phyloP scores from a whole-genome alignment of 345 rosid species.

The Lagerstroemia speciosa region DNA sequence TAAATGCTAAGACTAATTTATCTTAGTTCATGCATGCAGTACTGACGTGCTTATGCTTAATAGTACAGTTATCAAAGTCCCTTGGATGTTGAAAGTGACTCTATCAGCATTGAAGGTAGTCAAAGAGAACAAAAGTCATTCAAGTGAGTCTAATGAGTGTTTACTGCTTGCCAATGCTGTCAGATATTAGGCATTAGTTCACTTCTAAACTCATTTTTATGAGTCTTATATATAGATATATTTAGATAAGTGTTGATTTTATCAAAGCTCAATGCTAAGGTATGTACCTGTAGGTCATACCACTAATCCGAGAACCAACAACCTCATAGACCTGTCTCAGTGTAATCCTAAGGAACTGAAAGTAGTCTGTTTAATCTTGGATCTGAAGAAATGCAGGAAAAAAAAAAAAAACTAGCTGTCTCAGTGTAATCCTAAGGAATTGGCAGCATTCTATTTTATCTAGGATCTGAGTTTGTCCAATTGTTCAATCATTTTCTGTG shows the following conservation, averaged over 20 bases:
- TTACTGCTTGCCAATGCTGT: conserved; percentile 7
- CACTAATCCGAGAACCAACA: not conserved
- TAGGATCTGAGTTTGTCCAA: not conserved
- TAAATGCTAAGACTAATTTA: too few species aligned
- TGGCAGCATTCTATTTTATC: not conserved
- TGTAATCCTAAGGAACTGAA: not conserved
- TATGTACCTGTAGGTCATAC: too few species aligned
- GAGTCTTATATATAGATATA: not conserved
- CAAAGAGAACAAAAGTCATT: conserved; percentile 5
- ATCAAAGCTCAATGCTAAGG: not conserved
- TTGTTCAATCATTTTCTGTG: not conserved
- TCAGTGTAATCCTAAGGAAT: not conserved
- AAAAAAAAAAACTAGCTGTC: not conserved
- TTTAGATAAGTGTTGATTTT: too few species aligned
- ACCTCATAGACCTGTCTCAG: not conserved
- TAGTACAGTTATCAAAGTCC: conserved; percentile 21
- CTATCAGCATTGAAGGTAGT: conserved; percentile 22
- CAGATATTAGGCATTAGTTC: not conserved
- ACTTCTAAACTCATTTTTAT: not conserved
- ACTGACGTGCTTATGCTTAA: not conserved
- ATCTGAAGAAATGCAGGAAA: too few species aligned
- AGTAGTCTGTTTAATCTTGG: not conserved
- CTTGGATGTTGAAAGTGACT: conserved; percentile 13
- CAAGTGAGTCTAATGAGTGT: conserved; percentile 31
- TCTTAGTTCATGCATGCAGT: not conserved